These are phyloP conservation scores for Trichoderma gracile DNA, from an alignment of 2,329 filamentous ascomycete species.

Conservation along the genomic window DNA sequence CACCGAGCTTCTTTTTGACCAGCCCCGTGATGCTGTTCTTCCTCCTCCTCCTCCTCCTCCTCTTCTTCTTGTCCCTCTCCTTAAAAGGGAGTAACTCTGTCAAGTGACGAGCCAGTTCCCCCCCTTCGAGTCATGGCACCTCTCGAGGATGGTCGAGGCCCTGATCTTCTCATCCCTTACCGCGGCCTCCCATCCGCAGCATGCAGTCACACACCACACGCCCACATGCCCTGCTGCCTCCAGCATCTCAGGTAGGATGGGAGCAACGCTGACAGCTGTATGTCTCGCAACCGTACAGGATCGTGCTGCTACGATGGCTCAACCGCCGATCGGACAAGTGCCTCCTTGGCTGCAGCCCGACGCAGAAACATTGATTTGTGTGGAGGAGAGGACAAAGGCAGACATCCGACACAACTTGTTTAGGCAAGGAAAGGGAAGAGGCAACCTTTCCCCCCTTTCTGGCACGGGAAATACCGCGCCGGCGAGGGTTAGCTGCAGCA, in stretches of 20 bases:
- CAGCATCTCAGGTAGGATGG: constrained; percentile 18
- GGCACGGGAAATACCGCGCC: constrained; percentile 23
- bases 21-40: background rate
- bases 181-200: background rate
- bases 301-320: constrained; percentile 23
- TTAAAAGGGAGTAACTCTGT: too few relatives aligned
- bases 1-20: too few relatives aligned
- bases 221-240: constrained; percentile 9
- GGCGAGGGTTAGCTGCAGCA: constrained; percentile 20
- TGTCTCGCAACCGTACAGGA: constrained; percentile 28
- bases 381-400: constrained; percentile 15
- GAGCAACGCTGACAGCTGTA: constrained; percentile 27
- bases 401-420: constrained; percentile 17
- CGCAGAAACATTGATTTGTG: background rate
- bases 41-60: background rate
- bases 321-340: constrained; percentile 20
- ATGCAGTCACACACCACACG: constrained; percentile 16
- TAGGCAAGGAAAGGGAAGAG: background rate
- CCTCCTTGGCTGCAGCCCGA: constrained; percentile 2
- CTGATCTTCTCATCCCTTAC: background rate
- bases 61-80: too few relatives aligned
- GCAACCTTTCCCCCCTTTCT: background rate
- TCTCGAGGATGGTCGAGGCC: too few relatives aligned
- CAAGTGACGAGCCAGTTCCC: too few relatives aligned
- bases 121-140: too few relatives aligned